phyloP scores from a whole-genome alignment of 148 eudicot genomes.

The Heliosperma pusillum region DNA sequence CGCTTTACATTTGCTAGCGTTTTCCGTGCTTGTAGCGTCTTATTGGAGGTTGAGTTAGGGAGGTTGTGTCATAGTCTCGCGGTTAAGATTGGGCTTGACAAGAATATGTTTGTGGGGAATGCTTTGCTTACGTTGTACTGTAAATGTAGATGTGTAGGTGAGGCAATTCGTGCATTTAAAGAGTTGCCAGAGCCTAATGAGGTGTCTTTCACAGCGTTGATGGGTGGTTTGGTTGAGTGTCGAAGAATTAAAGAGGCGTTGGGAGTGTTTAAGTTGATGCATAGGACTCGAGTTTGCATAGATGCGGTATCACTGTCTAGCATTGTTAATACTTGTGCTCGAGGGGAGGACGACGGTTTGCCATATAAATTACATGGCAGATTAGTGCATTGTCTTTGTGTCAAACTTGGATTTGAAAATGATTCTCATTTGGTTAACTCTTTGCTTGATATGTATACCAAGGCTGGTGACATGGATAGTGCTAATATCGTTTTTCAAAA shows the following conservation, averaged over 20 bases:
- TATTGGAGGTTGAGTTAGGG: constrained; percentile 40
- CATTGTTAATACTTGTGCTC: constrained; percentile 57
- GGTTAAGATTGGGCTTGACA: constrained; percentile 50
- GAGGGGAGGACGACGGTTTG: constrained; percentile 30
- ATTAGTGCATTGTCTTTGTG: constrained; percentile 48
- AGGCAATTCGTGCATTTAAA: constrained; percentile 49
- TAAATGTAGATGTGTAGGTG: constrained; percentile 42
- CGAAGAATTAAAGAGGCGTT: constrained; percentile 58
- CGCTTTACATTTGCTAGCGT: constrained; percentile 71
- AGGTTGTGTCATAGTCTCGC: constrained; percentile 55
- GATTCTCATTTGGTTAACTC: constrained; percentile 66
- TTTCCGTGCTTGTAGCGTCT: constrained; percentile 66
- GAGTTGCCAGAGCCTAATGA: constrained; percentile 61
- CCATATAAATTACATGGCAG: constrained; percentile 35
- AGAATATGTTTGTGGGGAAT: constrained; percentile 65
- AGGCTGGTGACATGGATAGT: constrained; percentile 54
- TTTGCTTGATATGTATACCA: constrained; percentile 70
- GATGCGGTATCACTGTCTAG: constrained; percentile 66
- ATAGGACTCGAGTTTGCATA: constrained; percentile 33
- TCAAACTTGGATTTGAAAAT: constrained; percentile 61
- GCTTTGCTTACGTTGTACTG: constrained; percentile 74
- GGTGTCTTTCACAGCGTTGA: constrained; percentile 78
- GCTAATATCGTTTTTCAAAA: constrained; percentile 48
- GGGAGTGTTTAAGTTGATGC: constrained; percentile 54
- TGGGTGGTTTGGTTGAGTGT: constrained; percentile 51